Conservation (phyloP, 352 stramenopile genomes). For the Pythium plurisporium region DNA sequence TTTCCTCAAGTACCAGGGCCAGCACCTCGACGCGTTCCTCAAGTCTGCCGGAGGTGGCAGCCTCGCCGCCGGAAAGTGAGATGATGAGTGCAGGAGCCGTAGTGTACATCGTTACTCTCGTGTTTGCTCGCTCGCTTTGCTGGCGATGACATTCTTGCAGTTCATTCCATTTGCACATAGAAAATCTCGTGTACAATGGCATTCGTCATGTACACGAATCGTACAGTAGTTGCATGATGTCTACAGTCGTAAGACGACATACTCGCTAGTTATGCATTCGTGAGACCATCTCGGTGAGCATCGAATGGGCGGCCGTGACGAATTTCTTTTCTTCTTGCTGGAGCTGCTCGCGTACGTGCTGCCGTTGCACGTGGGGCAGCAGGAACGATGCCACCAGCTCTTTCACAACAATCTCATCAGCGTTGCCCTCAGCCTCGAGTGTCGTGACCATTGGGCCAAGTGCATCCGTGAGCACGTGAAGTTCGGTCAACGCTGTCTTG, state of each 20-base stretch:
- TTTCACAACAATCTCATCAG: slow-evolving; percentile 61
- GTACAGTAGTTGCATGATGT: no score
- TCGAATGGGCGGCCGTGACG: slow-evolving; percentile 49
- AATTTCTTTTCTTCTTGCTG: slow-evolving; percentile 61
- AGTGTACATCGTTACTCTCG: no score
- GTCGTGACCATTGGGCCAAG: slow-evolving; percentile 46
- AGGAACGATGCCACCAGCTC: slow-evolving; percentile 81
- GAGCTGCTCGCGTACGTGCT: slow-evolving; percentile 54
- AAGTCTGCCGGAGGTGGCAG: slow-evolving; percentile 78
- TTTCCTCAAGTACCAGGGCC: slow-evolving; percentile 94
- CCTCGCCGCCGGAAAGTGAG: slow-evolving; percentile 14
- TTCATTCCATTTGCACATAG: slow-evolving; percentile 6
- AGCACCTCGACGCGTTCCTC: slow-evolving; percentile 94
- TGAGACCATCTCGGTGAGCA: slow-evolving; percentile 44
- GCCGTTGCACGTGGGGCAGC: slow-evolving; percentile 69
- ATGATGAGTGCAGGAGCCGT: no score
- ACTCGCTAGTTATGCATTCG: not conserved
- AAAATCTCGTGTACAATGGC: not conserved
- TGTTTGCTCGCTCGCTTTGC: no score
- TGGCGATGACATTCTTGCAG: not conserved
- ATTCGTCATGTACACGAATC: no score
- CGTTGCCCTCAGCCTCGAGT: slow-evolving; percentile 43
- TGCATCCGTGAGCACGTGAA: slow-evolving; percentile 40
- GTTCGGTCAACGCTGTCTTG: slow-evolving; percentile 39
- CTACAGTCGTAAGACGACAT: not conserved